phyloP scores from a whole-genome alignment of 345 rosid species.

The Heritiera fomes region DNA sequence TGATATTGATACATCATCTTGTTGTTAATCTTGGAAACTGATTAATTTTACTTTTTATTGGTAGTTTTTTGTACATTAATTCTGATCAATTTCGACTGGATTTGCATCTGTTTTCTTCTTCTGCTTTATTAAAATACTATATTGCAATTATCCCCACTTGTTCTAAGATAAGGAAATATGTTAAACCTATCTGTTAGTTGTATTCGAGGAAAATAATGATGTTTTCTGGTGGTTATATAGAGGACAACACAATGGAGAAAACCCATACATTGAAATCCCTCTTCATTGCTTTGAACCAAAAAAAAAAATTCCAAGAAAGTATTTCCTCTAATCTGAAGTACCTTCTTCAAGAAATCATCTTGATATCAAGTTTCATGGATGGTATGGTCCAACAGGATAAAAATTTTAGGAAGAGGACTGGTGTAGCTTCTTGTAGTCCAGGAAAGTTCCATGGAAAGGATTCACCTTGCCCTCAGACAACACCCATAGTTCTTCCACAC shows the following conservation, averaged over 20 bases:
- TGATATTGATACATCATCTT: not conserved
- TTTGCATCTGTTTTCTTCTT: constrained; percentile 84
- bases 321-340: not conserved
- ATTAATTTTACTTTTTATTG: too few relatives aligned
- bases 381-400: not conserved
- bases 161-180: not conserved
- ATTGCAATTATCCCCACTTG: not conserved
- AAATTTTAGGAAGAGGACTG: constrained; percentile 45
- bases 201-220: too few relatives aligned
- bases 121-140: constrained; percentile 31
- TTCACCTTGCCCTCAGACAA: constrained; percentile 75
- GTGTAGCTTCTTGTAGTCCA: constrained; percentile 86
- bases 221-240: not conserved
- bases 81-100: not conserved
- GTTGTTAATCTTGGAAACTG: not conserved
- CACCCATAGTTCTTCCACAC: constrained; percentile 94
- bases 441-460: constrained; percentile 86
- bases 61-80: not conserved
- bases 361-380: not conserved
- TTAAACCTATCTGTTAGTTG: too few relatives aligned
- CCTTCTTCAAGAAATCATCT: not conserved
- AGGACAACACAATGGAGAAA: not conserved
- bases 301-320: not conserved
- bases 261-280: not conserved
- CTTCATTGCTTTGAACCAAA: not conserved